Base-by-base conservation (phyloP, 371 early-diverging fungal genomes). In the Mycotypha africana region DNA sequence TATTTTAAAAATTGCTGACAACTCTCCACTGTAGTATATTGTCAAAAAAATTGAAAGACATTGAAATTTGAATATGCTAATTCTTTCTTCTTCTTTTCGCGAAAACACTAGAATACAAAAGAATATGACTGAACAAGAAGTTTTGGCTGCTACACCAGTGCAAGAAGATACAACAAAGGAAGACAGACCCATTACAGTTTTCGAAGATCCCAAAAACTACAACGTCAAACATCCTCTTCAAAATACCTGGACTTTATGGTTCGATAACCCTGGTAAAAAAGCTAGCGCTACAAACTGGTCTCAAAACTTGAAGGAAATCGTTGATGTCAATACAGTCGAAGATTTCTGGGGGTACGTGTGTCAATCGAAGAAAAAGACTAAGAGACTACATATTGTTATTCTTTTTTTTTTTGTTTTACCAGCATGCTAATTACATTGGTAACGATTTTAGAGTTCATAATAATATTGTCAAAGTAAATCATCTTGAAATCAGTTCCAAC, bases 171-270 rank as follows among this genome's bases (percentile, higher is more conserved):
- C 17, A 46, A 36, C 24, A 36, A 20, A 85, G 82, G 42, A 75
- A 54, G 34, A 85, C 17, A 60, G 53, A 11, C 81, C 59, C 23
- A 82, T 57, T 48, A 91, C 82, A 3, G 92, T 89, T 6, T 23
- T 84, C 85, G 33, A 91, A 54, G 62, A 80, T 71, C 19, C 80
- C 53, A 17, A 67, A 42, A 21, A 87, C 62, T 91, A 82, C 65
- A 88, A 84, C 51, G 83, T 84, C 16, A 88, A 89, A 76, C 96
- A 97, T 68, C 89, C 88, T 46, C 84, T 96, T 37, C 81, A 93
- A 66, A 69, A 83, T 51, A 65, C 71, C 21, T 97, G 97, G 97
- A 90, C 90, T 19, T 72, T 97, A 47, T 97, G 94, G 94, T 97
- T 86, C 63, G 96, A 95, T 60, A 84, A 81, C 58, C 92, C 92